These are phyloP conservation scores for Naganishia kalamii DNA, from an alignment of 768 basidiomycete genomes.

Conservation along the genomic window DNA sequence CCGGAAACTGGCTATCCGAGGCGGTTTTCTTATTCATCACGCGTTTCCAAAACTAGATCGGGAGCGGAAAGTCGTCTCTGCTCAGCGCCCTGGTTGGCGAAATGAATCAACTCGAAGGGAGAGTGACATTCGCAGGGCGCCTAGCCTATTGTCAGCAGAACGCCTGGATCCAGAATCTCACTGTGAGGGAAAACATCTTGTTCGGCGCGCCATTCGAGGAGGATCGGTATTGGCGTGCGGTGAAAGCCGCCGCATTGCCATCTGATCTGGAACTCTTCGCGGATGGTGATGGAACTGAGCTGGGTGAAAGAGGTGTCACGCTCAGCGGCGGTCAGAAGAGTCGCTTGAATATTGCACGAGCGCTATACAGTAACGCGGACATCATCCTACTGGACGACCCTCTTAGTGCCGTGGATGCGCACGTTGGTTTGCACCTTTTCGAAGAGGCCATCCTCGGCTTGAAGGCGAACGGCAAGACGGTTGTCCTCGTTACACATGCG, in stretches of 20 bases:
- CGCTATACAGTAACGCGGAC: slow-evolving; percentile 54
- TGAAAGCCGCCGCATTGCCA: slow-evolving; percentile 57
- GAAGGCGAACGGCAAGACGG: slow-evolving; percentile 52
- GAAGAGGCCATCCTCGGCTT: slow-evolving; percentile 59
- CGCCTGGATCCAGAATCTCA: slow-evolving; percentile 68
- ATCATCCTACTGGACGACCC: slow-evolving; percentile 38
- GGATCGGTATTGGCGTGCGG: slow-evolving; percentile 60
- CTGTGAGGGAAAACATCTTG: slow-evolving; percentile 59
- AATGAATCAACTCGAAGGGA: slow-evolving; percentile 57
- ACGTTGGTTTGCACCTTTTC: slow-evolving; percentile 66
- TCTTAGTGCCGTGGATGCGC: slow-evolving; percentile 56
- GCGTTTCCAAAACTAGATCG: slow-evolving; percentile 38
- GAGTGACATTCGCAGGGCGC: slow-evolving; percentile 58
- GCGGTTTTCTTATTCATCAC: too few species aligned
- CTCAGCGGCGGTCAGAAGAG: slow-evolving; percentile 58
- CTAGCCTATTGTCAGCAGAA: slow-evolving; percentile 68
- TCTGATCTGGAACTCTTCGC: slow-evolving; percentile 62
- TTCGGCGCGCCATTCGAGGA: slow-evolving; percentile 64
- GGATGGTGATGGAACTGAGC: slow-evolving; percentile 68
- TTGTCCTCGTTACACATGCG: slow-evolving; percentile 57
- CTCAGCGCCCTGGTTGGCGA: slow-evolving; percentile 58
- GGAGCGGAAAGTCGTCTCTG: slow-evolving; percentile 55
- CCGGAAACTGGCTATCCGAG: background rate
- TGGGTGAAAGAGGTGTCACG: slow-evolving; percentile 37
- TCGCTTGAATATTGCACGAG: slow-evolving; percentile 64